phyloP scores from a whole-genome alignment of 1,139 yeast species.

The Candida labiduridarum region DNA sequence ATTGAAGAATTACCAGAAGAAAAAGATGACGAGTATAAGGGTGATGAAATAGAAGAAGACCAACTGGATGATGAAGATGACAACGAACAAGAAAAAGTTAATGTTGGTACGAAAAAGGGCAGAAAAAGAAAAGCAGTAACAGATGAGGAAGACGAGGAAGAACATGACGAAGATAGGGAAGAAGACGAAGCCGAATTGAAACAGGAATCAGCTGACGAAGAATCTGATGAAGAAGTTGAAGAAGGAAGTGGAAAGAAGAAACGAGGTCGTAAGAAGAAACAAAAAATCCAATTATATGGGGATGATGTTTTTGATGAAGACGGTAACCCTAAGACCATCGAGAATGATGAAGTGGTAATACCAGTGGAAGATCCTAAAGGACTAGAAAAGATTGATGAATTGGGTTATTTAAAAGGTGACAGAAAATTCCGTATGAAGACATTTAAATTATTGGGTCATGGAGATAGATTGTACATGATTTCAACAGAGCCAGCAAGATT shows the following conservation, averaged over 20 bases:
- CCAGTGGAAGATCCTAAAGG: slow-evolving; percentile 79
- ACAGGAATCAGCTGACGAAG: too few species aligned
- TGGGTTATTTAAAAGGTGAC: slow-evolving; percentile 75
- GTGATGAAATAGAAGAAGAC: slow-evolving; percentile 21
- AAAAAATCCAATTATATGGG: slow-evolving; percentile 34
- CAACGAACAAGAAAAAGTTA: slow-evolving; percentile 21
- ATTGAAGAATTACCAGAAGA: slow-evolving; percentile 6
- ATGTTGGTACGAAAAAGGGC: slow-evolving; percentile 12
- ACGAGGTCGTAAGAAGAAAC: slow-evolving; percentile 49
- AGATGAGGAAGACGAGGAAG: slow-evolving; percentile 17
- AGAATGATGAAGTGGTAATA: slow-evolving; percentile 81
- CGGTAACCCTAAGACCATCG: slow-evolving; percentile 55
- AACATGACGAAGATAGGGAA: slow-evolving; percentile 22
- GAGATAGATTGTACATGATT: slow-evolving; percentile 78
- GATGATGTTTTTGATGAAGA: slow-evolving; percentile 51
- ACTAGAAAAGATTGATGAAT: slow-evolving; percentile 65
- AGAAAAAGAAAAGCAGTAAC: slow-evolving; percentile 13
- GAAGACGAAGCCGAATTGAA: slow-evolving; percentile 24
- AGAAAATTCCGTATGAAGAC: slow-evolving; percentile 80
- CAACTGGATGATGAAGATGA: slow-evolving; percentile 13
- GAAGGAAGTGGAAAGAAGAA: slow-evolving; percentile 34
- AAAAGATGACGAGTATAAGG: slow-evolving; percentile 9
- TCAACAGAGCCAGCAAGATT: slow-evolving; percentile 96
- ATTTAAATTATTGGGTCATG: slow-evolving; percentile 75
- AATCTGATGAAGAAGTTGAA: slow-evolving; percentile 25